Conservation (phyloP, 371 early-diverging fungal species). For the Batkoa obscura region DNA sequence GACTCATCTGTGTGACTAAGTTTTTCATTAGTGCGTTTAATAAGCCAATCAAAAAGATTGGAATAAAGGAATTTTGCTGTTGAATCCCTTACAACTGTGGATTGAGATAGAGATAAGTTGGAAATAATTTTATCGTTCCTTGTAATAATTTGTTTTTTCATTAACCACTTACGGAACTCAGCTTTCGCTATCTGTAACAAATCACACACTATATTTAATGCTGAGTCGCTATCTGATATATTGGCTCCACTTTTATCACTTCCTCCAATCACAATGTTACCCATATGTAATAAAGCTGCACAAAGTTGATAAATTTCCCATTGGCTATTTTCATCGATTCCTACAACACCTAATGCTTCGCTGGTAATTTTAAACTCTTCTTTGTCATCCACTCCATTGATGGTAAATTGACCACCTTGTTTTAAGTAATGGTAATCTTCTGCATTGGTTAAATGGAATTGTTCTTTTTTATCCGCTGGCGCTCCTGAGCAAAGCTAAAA, state of each 20-base stretch:
- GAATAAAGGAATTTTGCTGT: conserved; percentile 89
- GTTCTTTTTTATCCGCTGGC: conserved; percentile 57
- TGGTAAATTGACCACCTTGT: conserved; percentile 62
- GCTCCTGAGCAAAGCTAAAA: conserved; percentile 70
- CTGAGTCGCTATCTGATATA: conserved; percentile 48
- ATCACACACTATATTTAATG: conserved; percentile 35
- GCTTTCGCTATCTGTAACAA: conserved; percentile 51
- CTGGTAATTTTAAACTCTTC: conserved; percentile 78
- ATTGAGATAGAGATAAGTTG: conserved; percentile 51
- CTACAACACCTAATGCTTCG: conserved; percentile 64
- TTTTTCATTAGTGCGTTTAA: conserved; percentile 60
- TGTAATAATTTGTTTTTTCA: conserved; percentile 70
- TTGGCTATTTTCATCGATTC: conserved; percentile 64
- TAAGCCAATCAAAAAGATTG: conserved; percentile 84
- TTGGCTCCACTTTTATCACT: conserved; percentile 39
- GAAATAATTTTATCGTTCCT: conserved; percentile 70
- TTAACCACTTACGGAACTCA: conserved; percentile 76
- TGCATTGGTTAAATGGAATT: conserved; percentile 52
- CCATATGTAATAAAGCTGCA: conserved; percentile 83
- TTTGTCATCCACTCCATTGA: conserved; percentile 76
- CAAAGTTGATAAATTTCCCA: conserved; percentile 77
- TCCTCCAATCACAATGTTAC: conserved; percentile 73
- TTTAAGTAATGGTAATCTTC: conserved; percentile 69
- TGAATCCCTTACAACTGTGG: conserved; percentile 66
- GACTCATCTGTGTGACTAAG: conserved; percentile 37